These are phyloP conservation scores for Neopestalotiopsis sp. DNA, from an alignment of 2,329 filamentous ascomycete species.

Conservation along the genomic window DNA sequence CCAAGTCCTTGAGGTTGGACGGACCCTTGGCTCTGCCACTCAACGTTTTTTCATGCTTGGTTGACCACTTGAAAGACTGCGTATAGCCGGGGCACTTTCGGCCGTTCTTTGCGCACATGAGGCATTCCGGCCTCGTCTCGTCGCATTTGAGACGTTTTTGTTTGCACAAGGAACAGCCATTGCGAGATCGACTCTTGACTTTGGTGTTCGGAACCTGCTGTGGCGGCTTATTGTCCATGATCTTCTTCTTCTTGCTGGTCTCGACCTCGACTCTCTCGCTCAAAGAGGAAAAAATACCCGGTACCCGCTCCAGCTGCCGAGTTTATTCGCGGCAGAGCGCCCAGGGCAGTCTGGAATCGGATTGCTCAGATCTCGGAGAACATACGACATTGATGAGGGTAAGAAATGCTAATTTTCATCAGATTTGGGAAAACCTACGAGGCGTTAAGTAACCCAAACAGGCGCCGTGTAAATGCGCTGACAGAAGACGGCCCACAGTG, in stretches of 20 bases:
- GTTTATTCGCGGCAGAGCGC: conserved; percentile 5
- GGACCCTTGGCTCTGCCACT: conserved; percentile 15
- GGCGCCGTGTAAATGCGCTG: background rate
- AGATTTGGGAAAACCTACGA: background rate
- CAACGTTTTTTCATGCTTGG: conserved; percentile 41
- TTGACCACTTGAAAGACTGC: conserved; percentile 45
- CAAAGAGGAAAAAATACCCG: conserved; percentile 15
- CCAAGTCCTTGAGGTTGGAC: conserved; percentile 19
- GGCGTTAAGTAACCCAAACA: background rate
- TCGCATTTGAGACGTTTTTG: conserved; percentile 40
- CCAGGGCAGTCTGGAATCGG: background rate
- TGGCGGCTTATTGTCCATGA: conserved; percentile 12
- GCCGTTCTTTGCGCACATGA: conserved; percentile 34
- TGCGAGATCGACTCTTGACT: conserved; percentile 33
- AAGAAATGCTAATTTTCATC: conserved; percentile 13
- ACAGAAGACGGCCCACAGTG: background rate
- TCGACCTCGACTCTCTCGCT: too few relatives aligned
- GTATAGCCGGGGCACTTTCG: conserved; percentile 36
- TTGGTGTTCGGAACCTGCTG: conserved; percentile 6
- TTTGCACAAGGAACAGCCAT: conserved; percentile 38
- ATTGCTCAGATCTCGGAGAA: background rate
- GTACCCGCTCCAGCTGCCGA: background rate
- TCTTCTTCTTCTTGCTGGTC: background rate
- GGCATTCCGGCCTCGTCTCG: conserved; percentile 34
- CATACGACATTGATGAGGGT: conserved; percentile 13